These are phyloP conservation scores for Lophiotrema nucula DNA, from an alignment of 495 filamentous ascomycete genomes.

Conservation along the genomic window DNA sequence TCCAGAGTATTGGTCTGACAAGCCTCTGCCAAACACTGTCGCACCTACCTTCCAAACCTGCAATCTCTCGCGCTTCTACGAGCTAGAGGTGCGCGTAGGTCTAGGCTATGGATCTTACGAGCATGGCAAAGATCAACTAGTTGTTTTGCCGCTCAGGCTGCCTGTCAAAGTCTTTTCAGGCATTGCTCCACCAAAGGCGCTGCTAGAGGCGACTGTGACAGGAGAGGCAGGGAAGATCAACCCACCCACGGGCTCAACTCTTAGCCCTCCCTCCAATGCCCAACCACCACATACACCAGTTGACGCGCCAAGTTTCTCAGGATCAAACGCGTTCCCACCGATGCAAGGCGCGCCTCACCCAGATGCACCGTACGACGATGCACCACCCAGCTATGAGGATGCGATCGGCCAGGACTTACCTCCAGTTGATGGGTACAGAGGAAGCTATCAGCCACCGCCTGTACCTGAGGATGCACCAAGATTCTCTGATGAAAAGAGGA, in stretches of 20 bases:
- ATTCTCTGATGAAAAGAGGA: slow-evolving; percentile 31
- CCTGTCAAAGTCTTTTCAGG: slow-evolving; percentile 85
- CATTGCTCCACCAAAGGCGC: slow-evolving; percentile 73
- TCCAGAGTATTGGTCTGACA: slow-evolving; percentile 62
- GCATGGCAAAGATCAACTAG: slow-evolving; percentile 52
- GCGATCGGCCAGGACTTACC: slow-evolving; percentile 77
- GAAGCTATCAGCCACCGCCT: slow-evolving; percentile 61
- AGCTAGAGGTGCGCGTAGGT: slow-evolving; percentile 77
- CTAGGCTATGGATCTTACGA: slow-evolving; percentile 56
- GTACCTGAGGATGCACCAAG: slow-evolving; percentile 34
- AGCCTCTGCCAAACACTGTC: slow-evolving; percentile 75
- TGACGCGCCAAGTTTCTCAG: slow-evolving; percentile 10
- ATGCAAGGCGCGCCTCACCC: slow-evolving; percentile 26
- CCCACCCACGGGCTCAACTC: not conserved
- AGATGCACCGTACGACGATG: slow-evolving; percentile 39
- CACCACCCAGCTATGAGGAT: slow-evolving; percentile 57
- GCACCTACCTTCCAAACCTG: slow-evolving; percentile 85
- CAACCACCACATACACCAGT: slow-evolving; percentile 31
- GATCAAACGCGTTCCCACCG: slow-evolving; percentile 23
- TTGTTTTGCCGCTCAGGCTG: slow-evolving; percentile 73
- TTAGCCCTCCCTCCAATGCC: slow-evolving; percentile 30
- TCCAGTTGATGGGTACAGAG: slow-evolving; percentile 61
- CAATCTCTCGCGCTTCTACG: slow-evolving; percentile 79
- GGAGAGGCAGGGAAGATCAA: slow-evolving; percentile 3
- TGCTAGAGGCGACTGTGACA: slow-evolving; percentile 65